Evolutionary conservation across 108 stramenopile species (phyloP), one percentile per base, ranked within the genome.

Genomic region (Fragilaria crotonensis): DNA sequence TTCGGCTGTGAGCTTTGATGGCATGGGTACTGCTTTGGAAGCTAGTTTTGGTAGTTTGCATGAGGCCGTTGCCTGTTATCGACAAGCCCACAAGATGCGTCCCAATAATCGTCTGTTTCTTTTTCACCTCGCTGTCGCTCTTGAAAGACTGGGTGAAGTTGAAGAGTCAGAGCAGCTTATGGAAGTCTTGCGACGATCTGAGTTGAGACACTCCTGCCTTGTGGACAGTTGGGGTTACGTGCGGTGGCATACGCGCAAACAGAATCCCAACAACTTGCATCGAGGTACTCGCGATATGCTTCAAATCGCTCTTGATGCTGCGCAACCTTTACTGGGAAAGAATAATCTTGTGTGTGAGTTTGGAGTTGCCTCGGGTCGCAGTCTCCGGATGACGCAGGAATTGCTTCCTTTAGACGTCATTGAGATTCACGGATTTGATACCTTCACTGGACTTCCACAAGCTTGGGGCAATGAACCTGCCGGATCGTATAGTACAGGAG

Each of bases 161-260:
- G 80, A 86, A 31, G 79, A 85, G 53, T 63, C 90, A 3, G 86
- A 91, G 63, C 53, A 65, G 4, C 75, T 91, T 14, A 72, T 87
- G 73, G 85, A 87, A 63, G 49, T 33, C 0, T 66, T 91, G 2
- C 81, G 84, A 29, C 66, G 86, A 4, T 56, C 73, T 18, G 90
- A 89, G 63, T 67, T 81, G 44, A 62, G 65, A 48, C 63, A 63
- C 45, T 70, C 77, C 18, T 92, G 72, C 59, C 66, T 88, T 31
- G 87, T 86, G 27, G 90, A 92, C 55, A 82, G 82, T 1, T 92
- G 87, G 90, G 87, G 91, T 7, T 93, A 93, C 66, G 87, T 93
- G 4, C 73, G 91, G 20, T 89, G 87, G 87, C 91, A 93, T 66
- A 82, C 81, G 0, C 80, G 91, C 14, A 83, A 79, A 48, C 19